A percentile compares a stretch with the other conserved stretches of the same genome.
Conservation (phyloP, 495 filamentous ascomycete genomes). For the Melanomma pulvis-pyrius region DNA sequence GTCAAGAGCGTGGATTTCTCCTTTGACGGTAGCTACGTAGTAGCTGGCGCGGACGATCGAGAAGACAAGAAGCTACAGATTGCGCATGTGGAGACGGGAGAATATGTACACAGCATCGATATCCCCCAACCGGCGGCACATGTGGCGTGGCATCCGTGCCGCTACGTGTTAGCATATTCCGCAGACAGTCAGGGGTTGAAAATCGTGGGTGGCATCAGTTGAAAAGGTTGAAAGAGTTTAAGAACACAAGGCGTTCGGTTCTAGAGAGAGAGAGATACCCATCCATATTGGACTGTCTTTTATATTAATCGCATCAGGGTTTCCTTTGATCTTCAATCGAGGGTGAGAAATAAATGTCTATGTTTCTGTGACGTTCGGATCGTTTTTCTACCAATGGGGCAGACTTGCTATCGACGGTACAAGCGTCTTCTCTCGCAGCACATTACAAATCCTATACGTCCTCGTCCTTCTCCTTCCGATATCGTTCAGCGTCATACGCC, state of each 20-base stretch:
- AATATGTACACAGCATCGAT: constrained; percentile 78
- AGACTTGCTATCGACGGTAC: too few relatives aligned
- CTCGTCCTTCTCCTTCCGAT: too few relatives aligned
- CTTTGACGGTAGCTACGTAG: constrained; percentile 87
- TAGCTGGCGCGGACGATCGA: constrained; percentile 78
- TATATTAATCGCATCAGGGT: not conserved
- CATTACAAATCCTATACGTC: too few relatives aligned
- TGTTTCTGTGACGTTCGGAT: not conserved
- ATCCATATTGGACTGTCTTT: not conserved
- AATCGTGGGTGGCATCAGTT: constrained; percentile 64
- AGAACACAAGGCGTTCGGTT: not conserved
- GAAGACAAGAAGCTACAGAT: constrained; percentile 61
- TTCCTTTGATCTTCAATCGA: not conserved
- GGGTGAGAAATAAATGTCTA: not conserved
- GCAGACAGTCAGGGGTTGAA: constrained; percentile 77
- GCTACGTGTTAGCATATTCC: constrained; percentile 91
- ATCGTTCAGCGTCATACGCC: not conserved
- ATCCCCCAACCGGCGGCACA: constrained; percentile 59
- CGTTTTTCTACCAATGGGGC: too few relatives aligned
- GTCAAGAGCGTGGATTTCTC: constrained; percentile 86
- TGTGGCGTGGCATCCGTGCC: constrained; percentile 87
- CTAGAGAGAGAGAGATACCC: not conserved
- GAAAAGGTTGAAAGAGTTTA: not conserved
- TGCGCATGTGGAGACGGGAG: constrained; percentile 85
- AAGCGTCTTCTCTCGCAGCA: too few relatives aligned